Percentiles rank a stretch among this genome's conserved stretches.
phyloP scores from a whole-genome alignment of 805 yeast genomes.

The Cyberlindnera maritima region DNA sequence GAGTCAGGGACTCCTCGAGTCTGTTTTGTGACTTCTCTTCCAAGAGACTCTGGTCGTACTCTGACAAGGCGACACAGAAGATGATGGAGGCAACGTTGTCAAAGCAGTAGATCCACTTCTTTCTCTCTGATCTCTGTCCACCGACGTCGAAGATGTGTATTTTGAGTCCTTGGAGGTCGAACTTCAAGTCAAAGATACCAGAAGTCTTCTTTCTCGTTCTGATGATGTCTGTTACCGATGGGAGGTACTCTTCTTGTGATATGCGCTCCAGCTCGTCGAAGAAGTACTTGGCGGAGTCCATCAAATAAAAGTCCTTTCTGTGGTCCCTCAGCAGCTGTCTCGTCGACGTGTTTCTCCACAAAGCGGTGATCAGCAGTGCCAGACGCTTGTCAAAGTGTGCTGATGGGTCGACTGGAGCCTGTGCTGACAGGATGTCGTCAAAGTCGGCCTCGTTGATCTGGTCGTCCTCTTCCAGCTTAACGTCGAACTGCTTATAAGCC shows the following conservation, averaged over 20 bases:
- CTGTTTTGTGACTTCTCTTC: constrained; percentile 78
- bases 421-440: constrained; percentile 15
- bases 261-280: constrained; percentile 66
- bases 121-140: constrained; percentile 93
- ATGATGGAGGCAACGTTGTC: constrained; percentile 88
- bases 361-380: constrained; percentile 44
- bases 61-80: constrained; percentile 88
- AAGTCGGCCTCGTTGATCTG: constrained; percentile 32
- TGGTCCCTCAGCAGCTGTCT: constrained; percentile 53
- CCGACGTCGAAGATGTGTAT: constrained; percentile 83
- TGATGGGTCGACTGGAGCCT: constrained; percentile 50
- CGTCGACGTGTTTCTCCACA: constrained; percentile 62
- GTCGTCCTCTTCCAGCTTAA: constrained; percentile 30
- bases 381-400: constrained; percentile 48
- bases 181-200: constrained; percentile 82
- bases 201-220: constrained; percentile 90
- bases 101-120: constrained; percentile 96
- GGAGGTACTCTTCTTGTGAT: constrained; percentile 57
- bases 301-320: constrained; percentile 70
- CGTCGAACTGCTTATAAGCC: constrained; percentile 54
- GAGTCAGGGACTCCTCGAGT: constrained; percentile 74
- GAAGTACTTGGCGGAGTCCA: constrained; percentile 84
- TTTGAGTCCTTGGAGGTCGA: constrained; percentile 67
- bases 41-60: constrained; percentile 81
- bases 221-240: constrained; percentile 73